A percentile compares a stretch with the other conserved stretches of the same genome.
Conservation (phyloP, 2,329 filamentous ascomycete species). For the Pyricularia grisea region DNA sequence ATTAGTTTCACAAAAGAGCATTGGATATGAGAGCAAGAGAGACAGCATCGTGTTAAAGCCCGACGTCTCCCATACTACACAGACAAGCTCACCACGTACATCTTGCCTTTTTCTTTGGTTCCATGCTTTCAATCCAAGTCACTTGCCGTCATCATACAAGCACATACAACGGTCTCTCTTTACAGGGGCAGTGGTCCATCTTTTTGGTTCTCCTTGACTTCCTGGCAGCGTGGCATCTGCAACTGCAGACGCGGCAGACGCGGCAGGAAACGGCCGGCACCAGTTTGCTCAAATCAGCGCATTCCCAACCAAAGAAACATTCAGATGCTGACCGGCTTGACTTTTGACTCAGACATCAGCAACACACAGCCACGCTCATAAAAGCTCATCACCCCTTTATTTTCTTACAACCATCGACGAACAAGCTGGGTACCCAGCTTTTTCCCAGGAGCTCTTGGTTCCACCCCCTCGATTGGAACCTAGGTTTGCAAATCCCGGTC, state of each 20-base stretch:
- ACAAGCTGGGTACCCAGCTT: neutral
- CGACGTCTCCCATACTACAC: neutral
- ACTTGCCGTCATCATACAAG: neutral
- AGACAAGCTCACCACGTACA: too few species aligned
- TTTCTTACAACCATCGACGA: neutral
- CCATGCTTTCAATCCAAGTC: neutral
- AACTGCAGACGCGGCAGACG: neutral
- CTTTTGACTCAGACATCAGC: neutral
- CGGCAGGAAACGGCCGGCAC: neutral
- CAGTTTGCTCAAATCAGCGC: neutral
- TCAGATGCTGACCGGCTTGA: neutral
- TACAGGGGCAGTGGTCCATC: neutral
- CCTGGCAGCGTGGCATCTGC: neutral
- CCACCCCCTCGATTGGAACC: too few species aligned
- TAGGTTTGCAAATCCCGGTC: neutral
- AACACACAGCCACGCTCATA: neutral
- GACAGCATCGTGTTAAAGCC: neutral
- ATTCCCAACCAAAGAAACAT: neutral
- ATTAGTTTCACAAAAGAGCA: neutral
- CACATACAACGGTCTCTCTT: neutral
- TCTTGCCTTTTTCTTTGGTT: neutral
- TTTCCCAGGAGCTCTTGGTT: too few species aligned
- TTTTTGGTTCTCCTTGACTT: neutral
- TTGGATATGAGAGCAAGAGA: neutral
- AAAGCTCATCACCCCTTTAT: neutral